Evolutionary conservation across 768 basidiomycete species (phyloP).

Genomic region (Gloeophyllum trabeum): DNA sequence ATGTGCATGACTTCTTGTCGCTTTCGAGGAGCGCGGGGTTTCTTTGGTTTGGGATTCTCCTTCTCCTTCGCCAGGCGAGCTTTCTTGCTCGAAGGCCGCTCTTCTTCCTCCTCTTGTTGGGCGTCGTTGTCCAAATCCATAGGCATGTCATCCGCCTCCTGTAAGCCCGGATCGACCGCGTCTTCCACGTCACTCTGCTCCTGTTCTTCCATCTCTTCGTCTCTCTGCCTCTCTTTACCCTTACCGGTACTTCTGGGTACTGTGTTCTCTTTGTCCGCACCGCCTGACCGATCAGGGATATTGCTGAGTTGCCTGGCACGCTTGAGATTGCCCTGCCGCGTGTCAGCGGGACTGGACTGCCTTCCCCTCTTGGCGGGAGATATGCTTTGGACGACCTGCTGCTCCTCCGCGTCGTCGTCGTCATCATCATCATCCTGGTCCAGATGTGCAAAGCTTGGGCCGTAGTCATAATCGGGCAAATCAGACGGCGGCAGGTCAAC

Average conservation of each 20-base stretch:
- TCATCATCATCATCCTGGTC: conserved; percentile 38
- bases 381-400: background rate
- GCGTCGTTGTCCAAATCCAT: conserved; percentile 19
- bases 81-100: conserved; percentile 7
- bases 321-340: too few species aligned
- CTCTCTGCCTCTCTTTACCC: conserved; percentile 14
- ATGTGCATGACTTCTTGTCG: background rate
- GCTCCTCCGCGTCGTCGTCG: conserved; percentile 21
- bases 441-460: conserved; percentile 33
- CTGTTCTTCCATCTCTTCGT: background rate
- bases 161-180: conserved; percentile 21
- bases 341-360: background rate
- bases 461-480: conserved; percentile 16
- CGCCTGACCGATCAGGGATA: too few species aligned
- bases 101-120: conserved; percentile 19
- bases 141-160: conserved; percentile 3
- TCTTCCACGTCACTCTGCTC: conserved; percentile 20
- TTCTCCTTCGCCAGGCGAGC: too few species aligned
- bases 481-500: conserved; percentile 10
- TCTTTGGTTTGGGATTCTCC: conserved; percentile 3
- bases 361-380: background rate
- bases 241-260: conserved; percentile 15
- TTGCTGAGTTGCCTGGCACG: too few species aligned
- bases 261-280: too few species aligned
- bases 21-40: conserved; percentile 6